phyloP scores from a whole-genome alignment of 805 yeast species.

The Kodamaea neixiangensis region DNA sequence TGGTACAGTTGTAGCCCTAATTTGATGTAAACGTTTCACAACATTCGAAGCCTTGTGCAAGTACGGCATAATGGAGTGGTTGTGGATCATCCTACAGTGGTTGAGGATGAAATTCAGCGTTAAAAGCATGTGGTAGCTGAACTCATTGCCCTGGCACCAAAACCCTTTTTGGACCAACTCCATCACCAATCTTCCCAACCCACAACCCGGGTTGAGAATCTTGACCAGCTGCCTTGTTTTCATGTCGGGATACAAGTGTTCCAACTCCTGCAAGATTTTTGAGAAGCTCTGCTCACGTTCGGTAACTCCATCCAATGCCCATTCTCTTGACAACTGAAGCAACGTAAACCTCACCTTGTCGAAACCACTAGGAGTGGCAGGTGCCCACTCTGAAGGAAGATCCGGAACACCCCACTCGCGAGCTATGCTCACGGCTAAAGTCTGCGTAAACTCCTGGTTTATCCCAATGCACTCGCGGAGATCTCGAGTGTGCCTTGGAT shows the following conservation, averaged over 20 bases:
- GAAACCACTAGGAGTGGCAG: constrained; percentile 43
- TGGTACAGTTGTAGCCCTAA: constrained; percentile 54
- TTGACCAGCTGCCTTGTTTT: constrained; percentile 37
- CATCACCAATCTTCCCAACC: constrained; percentile 58
- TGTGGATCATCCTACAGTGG: constrained; percentile 40
- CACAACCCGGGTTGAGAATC: constrained; percentile 64
- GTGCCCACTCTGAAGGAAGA: constrained; percentile 43
- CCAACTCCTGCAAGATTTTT: constrained; percentile 37
- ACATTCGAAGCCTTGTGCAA: constrained; percentile 54
- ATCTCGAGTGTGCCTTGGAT: constrained; percentile 39
- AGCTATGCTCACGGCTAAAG: constrained; percentile 46
- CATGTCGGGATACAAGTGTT: constrained; percentile 37
- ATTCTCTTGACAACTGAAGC: constrained; percentile 60
- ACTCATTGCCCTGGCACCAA: constrained; percentile 67
- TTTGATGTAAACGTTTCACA: constrained; percentile 45
- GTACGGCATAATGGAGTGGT: constrained; percentile 52
- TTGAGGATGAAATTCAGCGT: constrained; percentile 57
- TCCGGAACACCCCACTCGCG: constrained; percentile 50
- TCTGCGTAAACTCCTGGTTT: constrained; percentile 46
- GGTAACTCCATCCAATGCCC: constrained; percentile 53
- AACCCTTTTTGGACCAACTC: constrained; percentile 59
- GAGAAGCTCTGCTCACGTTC: constrained; percentile 47
- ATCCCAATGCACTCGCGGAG: constrained; percentile 44
- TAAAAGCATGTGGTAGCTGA: constrained; percentile 63
- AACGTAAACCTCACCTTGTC: constrained; percentile 60